Base-by-base conservation (phyloP, 176 grass and related monocot species). In the Aegilops bicornis region DNA sequence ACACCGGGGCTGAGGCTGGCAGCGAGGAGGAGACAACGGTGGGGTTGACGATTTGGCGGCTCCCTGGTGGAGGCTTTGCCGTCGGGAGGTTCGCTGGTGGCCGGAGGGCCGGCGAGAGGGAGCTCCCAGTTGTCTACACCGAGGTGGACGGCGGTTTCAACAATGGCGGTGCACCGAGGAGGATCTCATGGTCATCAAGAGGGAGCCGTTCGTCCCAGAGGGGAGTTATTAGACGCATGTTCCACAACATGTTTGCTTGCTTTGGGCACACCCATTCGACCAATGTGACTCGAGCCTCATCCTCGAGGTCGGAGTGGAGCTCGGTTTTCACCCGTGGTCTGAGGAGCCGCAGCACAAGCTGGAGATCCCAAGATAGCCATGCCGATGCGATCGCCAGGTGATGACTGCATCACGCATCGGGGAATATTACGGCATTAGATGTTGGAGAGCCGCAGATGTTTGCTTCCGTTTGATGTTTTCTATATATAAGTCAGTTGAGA, bases 11-110 rank as follows among this genome's bases (percentile, higher is more conserved):
- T 37, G 84, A 76, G 15, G 73, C 69, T 2, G 86, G 82, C 36
- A 87, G 52, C 7, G 87, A 87, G 11, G 89, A 89, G 80, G 92
- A 94, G 52, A 85, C 77, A 16, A 87, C 81, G 6, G 85, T 88
- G 14, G 93, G 90, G 8, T 63, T 95, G 22, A 92, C 93, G 14
- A 95, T 95, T 71, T 95, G 93, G 93, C 83, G 93, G 83, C 88
- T 95, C 6, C 93, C 93, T 1, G 90, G 90, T 1, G 93, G 93
- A 10, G 93, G 93, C 6, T 95, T 95, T 47, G 93, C 93, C 2
- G 93, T 95, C 0, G 93, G 93, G 54, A 89, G 93, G 73, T 95
- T 92, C 45, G 73, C 93, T 0, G 88, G 88, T 32, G 81, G 73
- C 10, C 87, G 82, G 48, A 85, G 93, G 68, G 88, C 68, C 0